phyloP scores from a whole-genome alignment of 352 stramenopile genomes.

The Pythium brassicae region DNA sequence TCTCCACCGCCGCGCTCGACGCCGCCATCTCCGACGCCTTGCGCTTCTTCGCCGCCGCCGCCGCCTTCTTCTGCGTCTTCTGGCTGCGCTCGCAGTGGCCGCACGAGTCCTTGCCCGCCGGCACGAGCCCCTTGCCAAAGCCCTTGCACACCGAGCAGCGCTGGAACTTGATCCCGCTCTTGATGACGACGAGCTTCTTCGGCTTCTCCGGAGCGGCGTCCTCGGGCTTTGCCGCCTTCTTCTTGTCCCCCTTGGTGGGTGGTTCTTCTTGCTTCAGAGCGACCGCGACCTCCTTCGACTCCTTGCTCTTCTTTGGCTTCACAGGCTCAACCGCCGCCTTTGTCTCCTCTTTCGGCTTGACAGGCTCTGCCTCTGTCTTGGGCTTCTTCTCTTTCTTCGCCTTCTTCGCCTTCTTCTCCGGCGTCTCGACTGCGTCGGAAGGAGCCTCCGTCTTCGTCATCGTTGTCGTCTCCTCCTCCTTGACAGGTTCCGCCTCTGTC shows the following conservation, averaged over 20 bases:
- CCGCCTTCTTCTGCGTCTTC: constrained; percentile 59
- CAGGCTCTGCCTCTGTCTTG: background rate
- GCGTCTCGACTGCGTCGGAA: constrained; percentile 3
- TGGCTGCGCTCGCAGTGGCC: constrained; percentile 67
- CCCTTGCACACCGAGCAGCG: constrained; percentile 62
- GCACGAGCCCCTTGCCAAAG: constrained; percentile 70
- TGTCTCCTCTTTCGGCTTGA: constrained; percentile 7
- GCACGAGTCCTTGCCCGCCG: constrained; percentile 56
- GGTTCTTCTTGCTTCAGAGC: constrained; percentile 5
- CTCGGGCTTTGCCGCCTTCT: constrained; percentile 13
- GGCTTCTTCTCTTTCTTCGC: constrained; percentile 7
- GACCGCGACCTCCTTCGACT: constrained; percentile 2
- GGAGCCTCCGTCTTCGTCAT: constrained; percentile 1
- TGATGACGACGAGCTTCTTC: constrained; percentile 32
- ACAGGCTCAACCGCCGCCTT: constrained; percentile 11
- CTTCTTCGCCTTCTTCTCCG: constrained; percentile 15
- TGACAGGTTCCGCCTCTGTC: constrained; percentile 10
- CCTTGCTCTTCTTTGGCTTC: constrained; percentile 17
- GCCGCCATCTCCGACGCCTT: constrained; percentile 43
- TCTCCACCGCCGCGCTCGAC: constrained; percentile 21
- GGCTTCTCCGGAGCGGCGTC: constrained; percentile 21
- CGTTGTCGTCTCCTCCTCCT: background rate
- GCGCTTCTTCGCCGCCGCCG: constrained; percentile 52
- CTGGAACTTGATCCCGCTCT: constrained; percentile 72
- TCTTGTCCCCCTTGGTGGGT: constrained; percentile 2